A percentile compares a stretch with the other conserved stretches of the same genome.
Evolutionary conservation across 1,139 yeast genomes (phyloP).

Genomic region (Magnusiomyces paraingens): DNA sequence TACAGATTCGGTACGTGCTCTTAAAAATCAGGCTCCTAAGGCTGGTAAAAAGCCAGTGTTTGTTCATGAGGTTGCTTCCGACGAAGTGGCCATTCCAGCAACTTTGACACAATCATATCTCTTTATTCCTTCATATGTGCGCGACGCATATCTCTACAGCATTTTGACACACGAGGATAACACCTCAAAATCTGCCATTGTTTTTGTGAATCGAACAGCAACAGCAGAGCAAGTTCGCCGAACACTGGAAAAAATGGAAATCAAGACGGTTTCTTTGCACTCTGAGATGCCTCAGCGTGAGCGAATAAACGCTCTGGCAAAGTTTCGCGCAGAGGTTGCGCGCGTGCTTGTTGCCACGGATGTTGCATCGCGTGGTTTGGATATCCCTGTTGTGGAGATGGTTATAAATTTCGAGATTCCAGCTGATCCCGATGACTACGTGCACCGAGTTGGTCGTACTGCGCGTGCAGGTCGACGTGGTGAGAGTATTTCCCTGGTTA

Average conservation of each 20-base stretch:
- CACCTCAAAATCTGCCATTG: conserved; percentile 62
- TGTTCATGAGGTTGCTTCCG: conserved; percentile 71
- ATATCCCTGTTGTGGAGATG: conserved; percentile 84
- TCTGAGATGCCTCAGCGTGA: conserved; percentile 93
- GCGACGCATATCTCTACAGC: conserved; percentile 78
- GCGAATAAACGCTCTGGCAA: conserved; percentile 80
- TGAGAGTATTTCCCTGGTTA: conserved; percentile 61
- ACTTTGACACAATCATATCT: conserved; percentile 54
- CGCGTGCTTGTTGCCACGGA: conserved; percentile 89
- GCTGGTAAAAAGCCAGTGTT: conserved; percentile 62
- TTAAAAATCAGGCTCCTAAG: conserved; percentile 61
- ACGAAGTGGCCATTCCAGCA: conserved; percentile 66
- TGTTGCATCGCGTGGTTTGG: conserved; percentile 95
- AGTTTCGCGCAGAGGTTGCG: conserved; percentile 94
- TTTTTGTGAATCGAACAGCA: conserved; percentile 83
- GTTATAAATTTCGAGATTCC: conserved; percentile 92
- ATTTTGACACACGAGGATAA: conserved; percentile 58
- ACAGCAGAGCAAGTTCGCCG: conserved; percentile 86
- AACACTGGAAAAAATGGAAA: conserved; percentile 62
- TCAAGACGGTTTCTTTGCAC: conserved; percentile 83
- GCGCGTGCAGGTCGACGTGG: conserved; percentile 97
- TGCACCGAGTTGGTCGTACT: conserved; percentile 99
- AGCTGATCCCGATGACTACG: conserved; percentile 92
- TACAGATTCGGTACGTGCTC: conserved; percentile 80
- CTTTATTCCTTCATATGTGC: conserved; percentile 71